Evolutionary conservation across 202 grass and related monocot genomes (phyloP).

Genomic region (Musa balbisiana): DNA sequence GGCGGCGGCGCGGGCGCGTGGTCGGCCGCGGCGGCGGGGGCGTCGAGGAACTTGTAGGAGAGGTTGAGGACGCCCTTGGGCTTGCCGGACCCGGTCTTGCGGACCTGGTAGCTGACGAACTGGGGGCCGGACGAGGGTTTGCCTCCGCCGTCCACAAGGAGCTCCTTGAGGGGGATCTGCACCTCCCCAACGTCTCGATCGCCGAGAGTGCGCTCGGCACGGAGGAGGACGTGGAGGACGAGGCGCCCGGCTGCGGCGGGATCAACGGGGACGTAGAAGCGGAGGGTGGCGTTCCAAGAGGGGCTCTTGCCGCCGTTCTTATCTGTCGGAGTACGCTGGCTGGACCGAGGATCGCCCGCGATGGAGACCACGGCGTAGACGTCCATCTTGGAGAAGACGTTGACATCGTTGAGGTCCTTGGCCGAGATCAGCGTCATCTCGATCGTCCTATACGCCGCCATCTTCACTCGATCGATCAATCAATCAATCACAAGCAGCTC

Average conservation of each 20-base stretch:
- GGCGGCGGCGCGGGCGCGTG: background rate
- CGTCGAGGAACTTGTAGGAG: conserved; percentile 8
- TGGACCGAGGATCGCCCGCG: background rate
- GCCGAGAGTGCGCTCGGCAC: conserved; percentile 7
- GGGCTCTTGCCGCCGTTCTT: conserved; percentile 9
- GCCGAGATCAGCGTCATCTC: conserved; percentile 14
- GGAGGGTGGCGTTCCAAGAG: conserved; percentile 8
- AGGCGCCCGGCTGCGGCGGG: background rate
- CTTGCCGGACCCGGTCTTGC: conserved; percentile 16
- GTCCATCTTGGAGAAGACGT: conserved; percentile 18
- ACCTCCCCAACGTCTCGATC: conserved; percentile 15
- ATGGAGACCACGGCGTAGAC: conserved; percentile 12
- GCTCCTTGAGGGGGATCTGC: conserved; percentile 10
- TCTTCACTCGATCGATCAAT: background rate
- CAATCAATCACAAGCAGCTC: too few species aligned
- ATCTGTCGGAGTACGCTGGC: conserved; percentile 10
- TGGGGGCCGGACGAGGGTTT: background rate
- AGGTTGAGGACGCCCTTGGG: conserved; percentile 21
- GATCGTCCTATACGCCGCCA: conserved; percentile 7
- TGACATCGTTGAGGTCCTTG: conserved; percentile 13
- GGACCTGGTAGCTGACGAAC: conserved; percentile 17
- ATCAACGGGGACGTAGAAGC: background rate
- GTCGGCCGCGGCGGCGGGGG: background rate
- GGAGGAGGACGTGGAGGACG: conserved; percentile 9
- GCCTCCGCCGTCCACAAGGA: background rate